Conservation (phyloP, 495 filamentous ascomycete species). For the Schizothecium vesticola region DNA sequence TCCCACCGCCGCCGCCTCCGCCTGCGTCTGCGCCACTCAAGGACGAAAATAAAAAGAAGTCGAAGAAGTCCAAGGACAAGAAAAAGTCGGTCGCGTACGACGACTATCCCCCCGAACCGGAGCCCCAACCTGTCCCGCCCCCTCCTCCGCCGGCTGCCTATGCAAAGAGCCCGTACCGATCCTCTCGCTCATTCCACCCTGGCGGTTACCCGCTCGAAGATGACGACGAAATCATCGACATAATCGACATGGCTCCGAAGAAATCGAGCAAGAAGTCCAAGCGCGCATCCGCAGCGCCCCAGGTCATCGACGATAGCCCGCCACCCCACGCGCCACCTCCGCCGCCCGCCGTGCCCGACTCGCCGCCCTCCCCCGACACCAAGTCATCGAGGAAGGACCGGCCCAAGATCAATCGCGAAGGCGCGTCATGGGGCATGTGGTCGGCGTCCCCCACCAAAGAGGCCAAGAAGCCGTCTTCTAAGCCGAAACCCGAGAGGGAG, state of each 20-base stretch:
- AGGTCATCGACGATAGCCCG: constrained; percentile 27
- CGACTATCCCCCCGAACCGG: constrained; percentile 11
- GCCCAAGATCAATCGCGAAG: constrained; percentile 40
- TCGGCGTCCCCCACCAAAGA: constrained; percentile 34
- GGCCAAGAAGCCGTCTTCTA: constrained; percentile 36
- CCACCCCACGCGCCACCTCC: constrained; percentile 39
- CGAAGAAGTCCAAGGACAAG: constrained; percentile 25
- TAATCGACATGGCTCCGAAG: constrained; percentile 43
- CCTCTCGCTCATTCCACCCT: constrained; percentile 30
- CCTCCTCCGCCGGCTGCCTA: constrained; percentile 13
- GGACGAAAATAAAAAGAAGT: constrained; percentile 24
- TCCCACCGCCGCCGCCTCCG: constrained; percentile 14
- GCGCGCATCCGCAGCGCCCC: constrained; percentile 17
- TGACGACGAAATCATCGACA: constrained; percentile 40
- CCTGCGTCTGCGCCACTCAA: constrained; percentile 16
- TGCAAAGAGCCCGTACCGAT: constrained; percentile 30
- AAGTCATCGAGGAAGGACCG: constrained; percentile 41
- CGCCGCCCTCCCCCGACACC: constrained; percentile 35
- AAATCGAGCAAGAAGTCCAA: constrained; percentile 34
- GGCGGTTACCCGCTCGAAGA: constrained; percentile 46
- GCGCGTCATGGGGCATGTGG: constrained; percentile 43
- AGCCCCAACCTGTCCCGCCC: constrained; percentile 9
- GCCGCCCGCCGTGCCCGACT: constrained; percentile 43
- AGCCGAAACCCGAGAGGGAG: constrained; percentile 29
- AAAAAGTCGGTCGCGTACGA: constrained; percentile 13